Conservation (phyloP, 1,284 basidiomycete species). For the Stereum hirsutum region DNA sequence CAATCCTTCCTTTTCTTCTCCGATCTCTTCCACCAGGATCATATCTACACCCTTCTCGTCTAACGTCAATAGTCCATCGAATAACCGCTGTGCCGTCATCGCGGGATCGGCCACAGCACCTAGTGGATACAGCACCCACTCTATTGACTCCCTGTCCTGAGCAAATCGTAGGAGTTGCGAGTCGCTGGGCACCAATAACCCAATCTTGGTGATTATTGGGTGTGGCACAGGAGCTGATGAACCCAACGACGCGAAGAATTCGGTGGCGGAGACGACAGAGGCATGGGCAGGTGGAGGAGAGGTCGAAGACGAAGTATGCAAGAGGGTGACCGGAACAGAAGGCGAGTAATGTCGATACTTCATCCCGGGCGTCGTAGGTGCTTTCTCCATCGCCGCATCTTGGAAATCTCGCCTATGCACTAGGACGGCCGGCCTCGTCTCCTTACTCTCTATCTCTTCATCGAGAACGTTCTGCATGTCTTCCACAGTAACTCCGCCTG, state of each 20-base stretch:
- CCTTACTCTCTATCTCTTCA: constrained; percentile 27
- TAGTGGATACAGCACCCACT: constrained; percentile 50
- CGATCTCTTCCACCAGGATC: constrained; percentile 85
- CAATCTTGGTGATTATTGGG: no score
- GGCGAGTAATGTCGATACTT: constrained; percentile 99
- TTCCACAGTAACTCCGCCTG: constrained; percentile 91
- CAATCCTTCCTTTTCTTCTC: constrained; percentile 78
- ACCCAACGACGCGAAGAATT: constrained; percentile 34
- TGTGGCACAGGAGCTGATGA: constrained; percentile 14
- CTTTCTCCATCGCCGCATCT: constrained; percentile 55
- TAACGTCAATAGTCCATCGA: constrained; percentile 81
- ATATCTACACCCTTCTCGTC: constrained; percentile 71
- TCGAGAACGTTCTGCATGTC: constrained; percentile 61
- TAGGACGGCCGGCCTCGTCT: constrained; percentile 43
- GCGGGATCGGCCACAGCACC: constrained; percentile 57
- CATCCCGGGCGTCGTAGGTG: constrained; percentile 98
- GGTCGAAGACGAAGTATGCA: constrained; percentile 44
- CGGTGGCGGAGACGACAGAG: constrained; percentile 19
- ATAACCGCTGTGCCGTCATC: constrained; percentile 74
- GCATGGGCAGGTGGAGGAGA: constrained; percentile 22
- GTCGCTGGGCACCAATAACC: constrained; percentile 62
- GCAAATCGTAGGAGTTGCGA: constrained; percentile 41
- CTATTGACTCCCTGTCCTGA: constrained; percentile 27
- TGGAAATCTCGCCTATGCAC: constrained; percentile 71
- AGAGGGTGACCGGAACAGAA: constrained; percentile 70